Base-by-base conservation (phyloP, 2,329 filamentous ascomycete genomes). In the Biscogniauxia mediterranea region DNA sequence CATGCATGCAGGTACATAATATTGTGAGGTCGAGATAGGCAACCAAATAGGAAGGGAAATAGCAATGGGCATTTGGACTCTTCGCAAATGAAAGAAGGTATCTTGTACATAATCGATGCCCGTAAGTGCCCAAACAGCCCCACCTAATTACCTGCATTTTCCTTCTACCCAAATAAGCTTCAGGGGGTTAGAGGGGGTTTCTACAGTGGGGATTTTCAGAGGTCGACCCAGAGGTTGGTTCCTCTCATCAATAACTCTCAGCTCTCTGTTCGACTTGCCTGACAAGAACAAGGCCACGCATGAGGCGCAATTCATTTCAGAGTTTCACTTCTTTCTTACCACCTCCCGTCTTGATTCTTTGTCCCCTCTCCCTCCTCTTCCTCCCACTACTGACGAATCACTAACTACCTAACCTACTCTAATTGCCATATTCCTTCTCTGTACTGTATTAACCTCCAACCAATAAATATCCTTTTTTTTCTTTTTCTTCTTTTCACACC, bases 401-500 rank as follows among this genome's bases (percentile, higher is more conserved):
- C 23, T 23, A 52, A 6, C 21, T 4, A 54, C n/a, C 11, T 54
- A 9, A n/a, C 21, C 21, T 25, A 32, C 23, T 20, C 11, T 54
- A 23, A 25, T 52, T 25, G 19, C 50, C 50, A 23, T 52, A 19
- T 52, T 46, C 38, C 38, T 46, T 46, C 38, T 46, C 38, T 46
- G 38, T 46, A 46, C 38, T 46, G 38, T 46, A 46, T 46, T 46
- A 46, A 46, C 38, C 28, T 62, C 25, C 42, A 19, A 46, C 57
- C 26, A 42, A 54, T 61, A 50, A 52, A 55, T 21, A 26, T 28
- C 55, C 52, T 46, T 58, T 17, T 55, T 38, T 15, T 9, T 32
- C 42, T 53, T 54, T 32, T 32, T 9, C 28, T 32, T 13, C 7
- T 32, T 32, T 32, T 32, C 7, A 32, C 28, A 58, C 38, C 55